These are phyloP conservation scores for Aspergillus flavus DNA, from an alignment of 2,329 filamentous ascomycete genomes.

Conservation along the genomic window DNA sequence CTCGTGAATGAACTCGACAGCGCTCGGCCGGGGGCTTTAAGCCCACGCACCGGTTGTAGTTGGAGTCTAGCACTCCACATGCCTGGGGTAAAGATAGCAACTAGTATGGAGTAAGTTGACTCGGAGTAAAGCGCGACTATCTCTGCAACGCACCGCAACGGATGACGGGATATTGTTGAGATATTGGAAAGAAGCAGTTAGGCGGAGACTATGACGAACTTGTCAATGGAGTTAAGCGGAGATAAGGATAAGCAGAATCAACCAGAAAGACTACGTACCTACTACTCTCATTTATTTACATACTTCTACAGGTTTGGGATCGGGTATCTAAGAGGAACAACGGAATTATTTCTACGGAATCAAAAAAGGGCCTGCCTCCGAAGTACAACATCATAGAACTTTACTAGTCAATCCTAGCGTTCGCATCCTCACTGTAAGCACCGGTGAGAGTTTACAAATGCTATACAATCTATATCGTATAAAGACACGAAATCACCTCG, in stretches of 20 bases:
- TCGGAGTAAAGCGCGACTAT: background rate
- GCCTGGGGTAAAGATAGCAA: background rate
- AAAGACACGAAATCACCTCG: background rate
- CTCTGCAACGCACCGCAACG: slow-evolving; percentile 20
- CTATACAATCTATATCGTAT: background rate
- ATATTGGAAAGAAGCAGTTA: background rate
- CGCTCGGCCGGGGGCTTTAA: slow-evolving; percentile 25
- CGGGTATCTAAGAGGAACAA: background rate
- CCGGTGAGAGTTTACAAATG: background rate
- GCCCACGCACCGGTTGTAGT: slow-evolving; percentile 22
- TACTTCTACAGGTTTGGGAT: background rate
- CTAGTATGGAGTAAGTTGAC: background rate
- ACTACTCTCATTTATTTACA: background rate
- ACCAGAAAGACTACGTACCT: background rate
- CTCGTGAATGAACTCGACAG: slow-evolving; percentile 31
- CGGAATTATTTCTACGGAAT: background rate
- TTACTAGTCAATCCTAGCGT: background rate
- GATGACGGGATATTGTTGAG: slow-evolving; percentile 6
- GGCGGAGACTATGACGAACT: slow-evolving; percentile 20
- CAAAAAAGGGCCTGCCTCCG: background rate
- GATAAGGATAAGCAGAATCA: slow-evolving; percentile 23
- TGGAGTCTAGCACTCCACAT: slow-evolving; percentile 37
- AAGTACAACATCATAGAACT: background rate
- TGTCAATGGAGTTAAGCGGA: slow-evolving; percentile 29
- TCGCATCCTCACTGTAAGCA: background rate